A percentile compares a stretch with the other conserved stretches of the same genome.
Evolutionary conservation across 2,329 filamentous ascomycete genomes (phyloP).

Genomic region (Penicillium glabrum): DNA sequence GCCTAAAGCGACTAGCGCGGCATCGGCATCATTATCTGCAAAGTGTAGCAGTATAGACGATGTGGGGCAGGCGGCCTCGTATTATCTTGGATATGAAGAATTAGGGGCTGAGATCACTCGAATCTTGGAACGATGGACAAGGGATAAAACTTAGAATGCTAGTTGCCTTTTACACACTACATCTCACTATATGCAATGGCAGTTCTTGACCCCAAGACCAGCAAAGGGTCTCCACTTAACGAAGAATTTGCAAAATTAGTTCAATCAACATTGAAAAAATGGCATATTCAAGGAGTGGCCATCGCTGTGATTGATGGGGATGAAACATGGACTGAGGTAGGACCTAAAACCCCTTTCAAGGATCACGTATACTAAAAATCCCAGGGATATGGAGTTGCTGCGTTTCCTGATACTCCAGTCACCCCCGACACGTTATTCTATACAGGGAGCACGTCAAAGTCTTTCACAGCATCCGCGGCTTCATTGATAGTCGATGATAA

Average conservation of each 20-base stretch:
- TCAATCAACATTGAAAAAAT: neutral
- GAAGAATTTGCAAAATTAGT: neutral
- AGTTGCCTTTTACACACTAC: neutral
- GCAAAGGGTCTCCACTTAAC: neutral
- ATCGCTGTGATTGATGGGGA: slow-evolving; percentile 14
- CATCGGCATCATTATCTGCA: neutral
- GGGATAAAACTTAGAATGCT: neutral
- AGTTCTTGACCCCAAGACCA: neutral
- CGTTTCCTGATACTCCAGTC: slow-evolving; percentile 38
- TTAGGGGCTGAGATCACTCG: neutral
- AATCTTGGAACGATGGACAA: neutral
- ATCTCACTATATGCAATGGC: neutral
- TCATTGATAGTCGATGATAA: slow-evolving; percentile 39
- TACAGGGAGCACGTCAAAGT: slow-evolving; percentile 58
- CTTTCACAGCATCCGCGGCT: slow-evolving; percentile 53
- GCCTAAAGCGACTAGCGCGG: neutral
- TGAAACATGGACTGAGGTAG: slow-evolving; percentile 8
- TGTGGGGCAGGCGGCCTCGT: neutral
- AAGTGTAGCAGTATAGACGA: neutral
- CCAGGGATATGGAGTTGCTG: slow-evolving; percentile 42
- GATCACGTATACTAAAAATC: neutral
- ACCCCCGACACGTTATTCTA: slow-evolving; percentile 56
- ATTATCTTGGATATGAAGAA: neutral
- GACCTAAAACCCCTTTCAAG: neutral
- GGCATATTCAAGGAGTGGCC: slow-evolving; percentile 6